Evolutionary conservation across 2,329 filamentous ascomycete species (phyloP).

Genomic region (Cladosporium sp.): DNA sequence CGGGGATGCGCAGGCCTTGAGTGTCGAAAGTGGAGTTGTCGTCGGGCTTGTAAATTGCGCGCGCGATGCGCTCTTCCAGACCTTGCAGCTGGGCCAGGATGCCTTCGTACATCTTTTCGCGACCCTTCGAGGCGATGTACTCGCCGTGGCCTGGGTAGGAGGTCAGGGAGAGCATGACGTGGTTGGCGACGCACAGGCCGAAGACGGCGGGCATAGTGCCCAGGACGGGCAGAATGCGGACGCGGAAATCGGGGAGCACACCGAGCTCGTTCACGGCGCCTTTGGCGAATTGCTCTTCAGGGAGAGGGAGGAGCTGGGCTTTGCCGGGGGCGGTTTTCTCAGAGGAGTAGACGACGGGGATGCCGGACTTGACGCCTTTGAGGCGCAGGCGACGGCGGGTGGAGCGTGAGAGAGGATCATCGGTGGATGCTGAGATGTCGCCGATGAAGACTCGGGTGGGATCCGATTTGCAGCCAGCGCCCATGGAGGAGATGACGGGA

Average conservation of each 20-base stretch:
- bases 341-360: constrained; percentile 88
- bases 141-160: constrained; percentile 74
- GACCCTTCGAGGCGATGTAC: constrained; percentile 74
- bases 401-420: constrained; percentile 83
- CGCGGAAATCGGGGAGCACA: constrained; percentile 86
- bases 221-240: constrained; percentile 90
- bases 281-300: constrained; percentile 84
- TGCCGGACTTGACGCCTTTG: constrained; percentile 76
- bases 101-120: constrained; percentile 90
- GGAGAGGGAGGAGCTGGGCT: constrained; percentile 80
- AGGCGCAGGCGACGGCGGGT: constrained; percentile 77
- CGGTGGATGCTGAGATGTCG: constrained; percentile 83
- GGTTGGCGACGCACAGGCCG: constrained; percentile 86
- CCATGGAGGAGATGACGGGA: constrained; percentile 91
- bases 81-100: constrained; percentile 75
- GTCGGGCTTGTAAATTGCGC: constrained; percentile 21
- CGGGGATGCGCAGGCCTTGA: constrained; percentile 73
- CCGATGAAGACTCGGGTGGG: constrained; percentile 83
- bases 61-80: constrained; percentile 72
- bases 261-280: constrained; percentile 83
- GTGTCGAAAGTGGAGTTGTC: constrained; percentile 46
- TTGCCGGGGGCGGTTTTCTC: constrained; percentile 90
- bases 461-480: constrained; percentile 89
- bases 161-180: constrained; percentile 78
- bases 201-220: constrained; percentile 98